These are phyloP conservation scores for Berkeleyomyces rouxiae DNA, from an alignment of 2,329 filamentous ascomycete species.

Conservation along the genomic window DNA sequence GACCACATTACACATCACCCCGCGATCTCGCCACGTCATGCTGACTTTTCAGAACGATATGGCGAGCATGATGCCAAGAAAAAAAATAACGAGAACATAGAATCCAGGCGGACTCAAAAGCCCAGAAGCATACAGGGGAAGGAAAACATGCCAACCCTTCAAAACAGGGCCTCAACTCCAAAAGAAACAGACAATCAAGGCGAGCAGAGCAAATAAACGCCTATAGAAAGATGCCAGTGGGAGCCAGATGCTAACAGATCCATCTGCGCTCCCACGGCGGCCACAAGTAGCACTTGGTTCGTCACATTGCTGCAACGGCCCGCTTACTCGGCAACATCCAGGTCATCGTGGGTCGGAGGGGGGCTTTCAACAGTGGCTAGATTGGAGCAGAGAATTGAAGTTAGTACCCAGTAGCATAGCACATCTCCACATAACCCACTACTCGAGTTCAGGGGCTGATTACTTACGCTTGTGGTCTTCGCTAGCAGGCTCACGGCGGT, in stretches of 20 bases:
- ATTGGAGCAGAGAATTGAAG: too few species aligned
- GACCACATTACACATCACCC: too few species aligned
- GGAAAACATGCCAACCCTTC: neutral
- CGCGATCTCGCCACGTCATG: neutral
- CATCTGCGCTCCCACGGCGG: neutral
- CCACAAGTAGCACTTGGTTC: neutral
- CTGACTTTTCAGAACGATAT: neutral
- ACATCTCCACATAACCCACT: too few species aligned
- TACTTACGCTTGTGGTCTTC: constrained; percentile 75
- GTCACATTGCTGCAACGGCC: neutral
- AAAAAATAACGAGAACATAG: constrained; percentile 1
- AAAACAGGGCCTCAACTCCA: constrained; percentile 6
- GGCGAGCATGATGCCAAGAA: neutral
- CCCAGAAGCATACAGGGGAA: neutral
- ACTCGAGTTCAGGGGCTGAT: constrained; percentile 4
- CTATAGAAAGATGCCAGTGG: neutral
- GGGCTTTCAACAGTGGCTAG: constrained; percentile 45
- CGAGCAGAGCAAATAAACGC: neutral
- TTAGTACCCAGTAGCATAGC: too few species aligned
- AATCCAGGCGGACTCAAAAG: neutral
- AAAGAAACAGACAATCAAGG: constrained; percentile 5
- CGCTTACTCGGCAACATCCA: constrained; percentile 73
- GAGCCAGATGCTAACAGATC: neutral
- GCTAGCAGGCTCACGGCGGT: constrained; percentile 66
- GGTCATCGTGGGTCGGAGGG: constrained; percentile 74